Evolutionary conservation across 2,329 filamentous ascomycete genomes (phyloP), one percentile per base, ranked within the genome.

Genomic region (Fusarium protoensiforme): DNA sequence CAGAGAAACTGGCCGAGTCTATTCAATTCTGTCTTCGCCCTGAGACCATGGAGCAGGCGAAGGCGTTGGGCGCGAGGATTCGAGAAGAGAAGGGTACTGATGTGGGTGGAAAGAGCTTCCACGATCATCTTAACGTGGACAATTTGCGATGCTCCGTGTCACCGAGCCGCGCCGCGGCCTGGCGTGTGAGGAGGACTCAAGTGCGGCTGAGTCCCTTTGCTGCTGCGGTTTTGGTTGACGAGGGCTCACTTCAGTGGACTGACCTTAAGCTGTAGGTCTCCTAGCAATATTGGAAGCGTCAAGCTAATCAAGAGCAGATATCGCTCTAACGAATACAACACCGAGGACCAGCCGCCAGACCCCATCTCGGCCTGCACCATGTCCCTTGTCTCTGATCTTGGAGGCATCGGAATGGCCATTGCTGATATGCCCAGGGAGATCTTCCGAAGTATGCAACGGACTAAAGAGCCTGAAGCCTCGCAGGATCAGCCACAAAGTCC

Each of bases 301-400:
- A 16, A 20, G 18, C 71, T 77, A 54, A 78, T 8, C 51, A 57
- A n/a, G 5, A n/a, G 20, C 38, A 89, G 87, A 20, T 88, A 88
- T 71, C 85, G 85, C 3, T 73, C 84, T 0, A 82, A 81, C 22
- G 93, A 97, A 79, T 94, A 96, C 80, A 90, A 92, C 72, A 94
- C 93, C 0, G 93, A 94, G 67, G 90, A 92, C 35, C 92, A 95
- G 51, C 94, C 94, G 0, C 91, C 89, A 77, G 94, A 96, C 73
- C 94, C 94, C 0, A 89, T 97, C 27, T 91, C 92, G 16, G 94
- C 94, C 22, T 93, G 91, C 18, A 91, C 94, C 0, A 90, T 91
- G 51, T 94, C 95, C 0, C 83, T 98, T 1, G 85, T 97, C n/a
- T 93, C 93, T 7, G 96, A 95, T n/a, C 86, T 96, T 54, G 91